These are phyloP conservation scores for Mortierella antarctica DNA, from an alignment of 192 early-diverging fungal species.

Conservation along the genomic window DNA sequence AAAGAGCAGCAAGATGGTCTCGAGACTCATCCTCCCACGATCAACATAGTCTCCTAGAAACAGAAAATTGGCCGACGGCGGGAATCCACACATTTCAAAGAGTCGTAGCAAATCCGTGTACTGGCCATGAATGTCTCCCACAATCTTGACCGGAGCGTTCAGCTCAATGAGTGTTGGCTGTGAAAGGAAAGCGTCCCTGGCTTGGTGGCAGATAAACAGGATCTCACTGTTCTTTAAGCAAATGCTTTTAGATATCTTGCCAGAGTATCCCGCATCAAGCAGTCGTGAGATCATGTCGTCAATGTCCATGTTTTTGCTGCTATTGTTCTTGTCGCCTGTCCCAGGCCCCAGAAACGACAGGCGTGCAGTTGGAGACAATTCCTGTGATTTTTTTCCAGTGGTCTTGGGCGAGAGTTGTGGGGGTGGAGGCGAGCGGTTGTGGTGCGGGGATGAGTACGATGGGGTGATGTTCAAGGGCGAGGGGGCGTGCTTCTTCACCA, in stretches of 20 bases:
- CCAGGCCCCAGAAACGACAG: slow-evolving; percentile 27
- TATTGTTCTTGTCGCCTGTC: neutral
- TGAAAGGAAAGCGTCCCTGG: slow-evolving; percentile 87
- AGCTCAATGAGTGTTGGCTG: slow-evolving; percentile 87
- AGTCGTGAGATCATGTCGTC: slow-evolving; percentile 93
- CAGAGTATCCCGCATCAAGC: slow-evolving; percentile 79
- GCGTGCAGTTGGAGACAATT: slow-evolving; percentile 36
- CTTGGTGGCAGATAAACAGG: slow-evolving; percentile 82
- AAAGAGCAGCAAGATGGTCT: slow-evolving; percentile 92
- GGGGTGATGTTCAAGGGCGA: slow-evolving; percentile 26
- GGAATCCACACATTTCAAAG: slow-evolving; percentile 95
- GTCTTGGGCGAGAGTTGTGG: slow-evolving; percentile 24
- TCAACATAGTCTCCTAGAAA: slow-evolving; percentile 98
- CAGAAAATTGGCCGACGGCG: slow-evolving; percentile 90
- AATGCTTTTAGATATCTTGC: slow-evolving; percentile 77
- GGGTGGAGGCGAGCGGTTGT: slow-evolving; percentile 3
- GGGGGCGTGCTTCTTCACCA: slow-evolving; percentile 30
- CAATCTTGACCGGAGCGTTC: slow-evolving; percentile 80
- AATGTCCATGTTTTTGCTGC: slow-evolving; percentile 57
- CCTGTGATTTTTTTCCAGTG: slow-evolving; percentile 13
- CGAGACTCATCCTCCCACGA: slow-evolving; percentile 94
- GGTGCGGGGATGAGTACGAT: neutral
- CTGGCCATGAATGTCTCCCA: slow-evolving; percentile 96
- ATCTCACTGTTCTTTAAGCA: slow-evolving; percentile 92
- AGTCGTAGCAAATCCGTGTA: slow-evolving; percentile 91